Evolutionary conservation across 805 yeast species (phyloP), one percentile per base, ranked within the genome.

Genomic region (Candida jianshihensis): DNA sequence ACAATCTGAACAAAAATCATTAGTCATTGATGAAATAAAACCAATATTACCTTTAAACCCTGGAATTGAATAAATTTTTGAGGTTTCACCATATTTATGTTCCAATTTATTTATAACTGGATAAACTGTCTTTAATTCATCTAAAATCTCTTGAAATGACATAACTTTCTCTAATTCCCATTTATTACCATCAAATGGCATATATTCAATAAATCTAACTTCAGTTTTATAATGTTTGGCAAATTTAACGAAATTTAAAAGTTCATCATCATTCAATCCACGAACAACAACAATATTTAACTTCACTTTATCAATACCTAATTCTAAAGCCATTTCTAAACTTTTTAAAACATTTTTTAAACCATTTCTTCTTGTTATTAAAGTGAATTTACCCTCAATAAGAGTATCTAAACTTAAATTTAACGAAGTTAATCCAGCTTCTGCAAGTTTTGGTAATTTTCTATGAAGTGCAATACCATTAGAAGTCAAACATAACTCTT

Each of bases 101-200:
- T 40, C 28, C 13, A 56, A 19, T 20, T 45, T 35, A 12, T 37
- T 15, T 10, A 60, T 46, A 4, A 35, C 41, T 3, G 66, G 64
- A 47, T 63, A 58, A 26, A 47, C 45, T 4, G 41, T 43, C 24
- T 40, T 40, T 16, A 72, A 63, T 13, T 49, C 48, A 12, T 47
- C 46, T 16, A 66, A 45, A 41, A 72, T 71, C 38, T 70, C 73
- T 30, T 65, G 48, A 46, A 62, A 72, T 7, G 68, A 49, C 29
- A 71, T 60, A 62, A 73, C 59, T 43, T 73, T 73, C 7, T 51
- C 43, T 26, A 56, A 46, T 13, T 66, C 58, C 78, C 78, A 73
- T 43, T 66, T 67, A 50, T 73, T 73, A 3, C 79, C 79, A 40
- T 61, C 71, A 47, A 73, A 73, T 5, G 79, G 79, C 79, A 73